These are phyloP conservation scores for Pyrenula massariospora DNA, from an alignment of 495 filamentous ascomycete species.

Conservation along the genomic window DNA sequence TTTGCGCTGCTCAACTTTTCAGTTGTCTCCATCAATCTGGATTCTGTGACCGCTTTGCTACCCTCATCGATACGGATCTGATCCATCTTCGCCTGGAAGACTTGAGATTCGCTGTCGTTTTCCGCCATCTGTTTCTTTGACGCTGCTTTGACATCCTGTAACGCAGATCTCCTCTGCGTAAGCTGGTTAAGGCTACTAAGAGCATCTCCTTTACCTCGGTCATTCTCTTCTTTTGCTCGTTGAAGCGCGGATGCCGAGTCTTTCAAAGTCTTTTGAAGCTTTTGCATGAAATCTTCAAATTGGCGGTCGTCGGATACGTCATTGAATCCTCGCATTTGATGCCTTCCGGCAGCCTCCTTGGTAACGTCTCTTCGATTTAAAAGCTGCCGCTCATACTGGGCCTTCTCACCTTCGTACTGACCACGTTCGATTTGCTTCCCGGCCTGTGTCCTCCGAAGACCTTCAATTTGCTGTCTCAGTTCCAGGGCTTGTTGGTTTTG, in stretches of 20 bases:
- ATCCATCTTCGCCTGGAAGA: constrained; percentile 53
- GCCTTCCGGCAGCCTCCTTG: constrained; percentile 62
- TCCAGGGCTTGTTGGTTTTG: constrained; percentile 46
- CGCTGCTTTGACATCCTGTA: constrained; percentile 57
- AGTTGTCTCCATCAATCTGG: constrained; percentile 58
- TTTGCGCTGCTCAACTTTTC: constrained; percentile 48
- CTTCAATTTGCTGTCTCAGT: constrained; percentile 50
- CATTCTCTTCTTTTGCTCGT: constrained; percentile 56
- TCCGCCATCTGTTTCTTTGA: constrained; percentile 55
- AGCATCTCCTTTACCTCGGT: constrained; percentile 54
- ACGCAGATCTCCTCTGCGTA: constrained; percentile 50
- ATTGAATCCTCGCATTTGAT: constrained; percentile 78
- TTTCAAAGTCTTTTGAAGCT: constrained; percentile 56
- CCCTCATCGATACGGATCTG: constrained; percentile 74
- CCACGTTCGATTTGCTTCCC: constrained; percentile 74
- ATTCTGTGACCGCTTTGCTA: constrained; percentile 58
- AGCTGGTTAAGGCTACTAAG: constrained; percentile 57
- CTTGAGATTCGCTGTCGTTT: constrained; percentile 54
- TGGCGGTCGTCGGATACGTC: constrained; percentile 60
- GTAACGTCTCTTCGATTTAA: constrained; percentile 57
- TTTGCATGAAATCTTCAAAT: constrained; percentile 65
- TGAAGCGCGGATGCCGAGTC: constrained; percentile 73
- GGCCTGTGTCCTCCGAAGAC: constrained; percentile 42
- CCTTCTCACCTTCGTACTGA: constrained; percentile 73
- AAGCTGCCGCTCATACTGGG: constrained; percentile 71